phyloP scores from a whole-genome alignment of 225 moss, liverwort and hornwort genomes.

The Bryum argenteum region DNA sequence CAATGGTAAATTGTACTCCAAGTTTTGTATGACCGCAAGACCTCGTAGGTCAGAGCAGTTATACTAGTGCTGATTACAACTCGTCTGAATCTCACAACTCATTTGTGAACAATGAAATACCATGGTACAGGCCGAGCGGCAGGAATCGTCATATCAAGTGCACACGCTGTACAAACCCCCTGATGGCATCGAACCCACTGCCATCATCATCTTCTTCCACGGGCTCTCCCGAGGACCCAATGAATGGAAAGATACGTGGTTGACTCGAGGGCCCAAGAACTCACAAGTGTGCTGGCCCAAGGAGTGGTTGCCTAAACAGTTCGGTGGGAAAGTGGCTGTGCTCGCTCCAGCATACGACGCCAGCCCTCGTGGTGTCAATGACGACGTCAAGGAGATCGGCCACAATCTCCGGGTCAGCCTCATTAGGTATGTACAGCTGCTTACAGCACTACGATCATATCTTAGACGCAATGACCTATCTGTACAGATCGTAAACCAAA shows the following conservation, averaged over 20 bases:
- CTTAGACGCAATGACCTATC: too few species aligned
- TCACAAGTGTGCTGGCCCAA: constrained; percentile 37
- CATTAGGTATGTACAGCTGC: constrained; percentile 7
- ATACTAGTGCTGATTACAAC: too few species aligned
- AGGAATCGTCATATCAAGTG: constrained; percentile 14
- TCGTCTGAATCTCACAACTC: too few species aligned
- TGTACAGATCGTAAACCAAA: too few species aligned
- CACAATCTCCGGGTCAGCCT: constrained; percentile 39
- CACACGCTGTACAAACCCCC: constrained; percentile 35
- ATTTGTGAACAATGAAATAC: too few species aligned
- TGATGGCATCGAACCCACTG: constrained; percentile 16
- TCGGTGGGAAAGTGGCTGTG: constrained; percentile 33
- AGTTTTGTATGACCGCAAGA: too few species aligned
- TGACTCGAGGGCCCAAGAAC: constrained; percentile 18
- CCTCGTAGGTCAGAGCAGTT: too few species aligned
- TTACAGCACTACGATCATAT: too few species aligned
- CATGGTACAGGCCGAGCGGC: background rate
- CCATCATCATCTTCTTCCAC: constrained; percentile 34
- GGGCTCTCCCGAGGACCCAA: constrained; percentile 28
- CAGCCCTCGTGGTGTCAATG: constrained; percentile 35
- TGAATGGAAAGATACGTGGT: constrained; percentile 33
- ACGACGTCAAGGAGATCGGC: constrained; percentile 39
- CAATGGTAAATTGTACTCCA: too few species aligned
- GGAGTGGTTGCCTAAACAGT: constrained; percentile 32
- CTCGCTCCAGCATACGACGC: constrained; percentile 37